These are phyloP conservation scores for Trichophyton mentagrophytes DNA, from an alignment of 2,329 filamentous ascomycete species.

Conservation along the genomic window DNA sequence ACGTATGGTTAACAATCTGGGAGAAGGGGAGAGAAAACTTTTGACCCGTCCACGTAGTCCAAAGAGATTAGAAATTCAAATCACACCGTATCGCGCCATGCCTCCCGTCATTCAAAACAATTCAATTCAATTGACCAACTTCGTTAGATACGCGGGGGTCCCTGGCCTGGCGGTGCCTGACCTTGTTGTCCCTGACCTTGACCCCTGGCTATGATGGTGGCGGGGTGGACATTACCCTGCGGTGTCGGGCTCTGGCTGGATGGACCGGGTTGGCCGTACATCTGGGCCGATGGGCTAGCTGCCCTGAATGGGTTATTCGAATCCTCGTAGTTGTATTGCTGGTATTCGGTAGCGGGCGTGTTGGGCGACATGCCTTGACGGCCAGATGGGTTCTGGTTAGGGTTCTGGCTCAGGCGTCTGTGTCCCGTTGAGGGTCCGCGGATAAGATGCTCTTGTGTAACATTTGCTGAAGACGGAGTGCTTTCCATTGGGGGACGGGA, in stretches of 20 bases:
- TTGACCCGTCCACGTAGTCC: background rate
- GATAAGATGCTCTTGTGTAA: slow-evolving; percentile 20
- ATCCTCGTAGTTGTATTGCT: slow-evolving; percentile 9
- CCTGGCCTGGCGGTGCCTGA: background rate
- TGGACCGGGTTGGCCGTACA: background rate
- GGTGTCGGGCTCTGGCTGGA: background rate
- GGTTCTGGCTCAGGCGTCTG: slow-evolving; percentile 14
- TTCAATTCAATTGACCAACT: background rate
- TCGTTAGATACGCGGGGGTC: background rate
- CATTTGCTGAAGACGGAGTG: slow-evolving; percentile 19
- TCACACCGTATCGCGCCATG: background rate
- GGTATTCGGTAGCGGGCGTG: slow-evolving; percentile 6
- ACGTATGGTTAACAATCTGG: background rate
- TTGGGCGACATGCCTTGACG: slow-evolving; percentile 6
- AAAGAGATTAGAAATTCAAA: background rate
- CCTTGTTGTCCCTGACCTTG: background rate
- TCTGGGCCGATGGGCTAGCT: background rate
- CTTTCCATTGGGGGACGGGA: slow-evolving; percentile 22
- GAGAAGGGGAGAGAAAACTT: background rate
- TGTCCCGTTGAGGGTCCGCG: slow-evolving; percentile 31
- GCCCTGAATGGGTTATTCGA: background rate
- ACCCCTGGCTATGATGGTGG: background rate
- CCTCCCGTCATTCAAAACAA: background rate
- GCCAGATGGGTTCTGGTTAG: background rate
- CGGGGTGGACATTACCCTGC: background rate